These are phyloP conservation scores for Sarcodon sp. DNA, from an alignment of 768 basidiomycete genomes.

Conservation along the genomic window DNA sequence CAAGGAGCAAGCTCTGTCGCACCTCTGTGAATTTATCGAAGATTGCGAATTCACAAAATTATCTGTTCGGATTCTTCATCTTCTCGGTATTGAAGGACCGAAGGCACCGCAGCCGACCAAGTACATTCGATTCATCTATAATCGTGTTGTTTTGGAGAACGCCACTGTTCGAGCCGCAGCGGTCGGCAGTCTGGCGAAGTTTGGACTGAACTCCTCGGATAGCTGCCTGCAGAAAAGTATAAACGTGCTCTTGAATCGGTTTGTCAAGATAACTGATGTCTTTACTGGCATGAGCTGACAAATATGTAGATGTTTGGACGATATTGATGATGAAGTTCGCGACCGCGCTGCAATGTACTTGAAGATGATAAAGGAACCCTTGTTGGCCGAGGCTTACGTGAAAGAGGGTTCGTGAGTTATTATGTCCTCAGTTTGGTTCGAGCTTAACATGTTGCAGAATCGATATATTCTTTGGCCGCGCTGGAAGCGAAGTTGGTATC, in stretches of 20 bases:
- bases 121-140: slow-evolving; percentile 99
- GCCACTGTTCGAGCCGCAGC: slow-evolving; percentile 96
- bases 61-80: slow-evolving; percentile 90
- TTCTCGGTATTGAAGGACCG: slow-evolving; percentile 93
- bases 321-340: slow-evolving; percentile 97
- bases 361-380: slow-evolving; percentile 65
- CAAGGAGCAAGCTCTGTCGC: slow-evolving; percentile 95
- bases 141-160: slow-evolving; percentile 96
- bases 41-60: slow-evolving; percentile 99
- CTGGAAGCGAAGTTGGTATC: slow-evolving; percentile 88
- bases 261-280: slow-evolving; percentile 8
- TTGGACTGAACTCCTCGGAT: slow-evolving; percentile 84
- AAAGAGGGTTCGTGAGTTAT: slow-evolving; percentile 61
- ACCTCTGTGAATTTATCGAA: slow-evolving; percentile 99
- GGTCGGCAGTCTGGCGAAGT: slow-evolving; percentile 90
- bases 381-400: slow-evolving; percentile 76
- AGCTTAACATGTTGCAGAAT: slow-evolving; percentile 40
- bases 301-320: slow-evolving; percentile 73
- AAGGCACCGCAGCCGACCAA: slow-evolving; percentile 94
- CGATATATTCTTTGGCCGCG: slow-evolving; percentile 82
- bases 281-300: slow-evolving; percentile 2
- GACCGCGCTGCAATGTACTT: slow-evolving; percentile 96
- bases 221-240: slow-evolving; percentile 72
- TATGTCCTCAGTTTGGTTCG: background rate
- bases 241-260: slow-evolving; percentile 78